phyloP scores from a whole-genome alignment of 257 asterid genomes.

The Nicotiana tabacum region DNA sequence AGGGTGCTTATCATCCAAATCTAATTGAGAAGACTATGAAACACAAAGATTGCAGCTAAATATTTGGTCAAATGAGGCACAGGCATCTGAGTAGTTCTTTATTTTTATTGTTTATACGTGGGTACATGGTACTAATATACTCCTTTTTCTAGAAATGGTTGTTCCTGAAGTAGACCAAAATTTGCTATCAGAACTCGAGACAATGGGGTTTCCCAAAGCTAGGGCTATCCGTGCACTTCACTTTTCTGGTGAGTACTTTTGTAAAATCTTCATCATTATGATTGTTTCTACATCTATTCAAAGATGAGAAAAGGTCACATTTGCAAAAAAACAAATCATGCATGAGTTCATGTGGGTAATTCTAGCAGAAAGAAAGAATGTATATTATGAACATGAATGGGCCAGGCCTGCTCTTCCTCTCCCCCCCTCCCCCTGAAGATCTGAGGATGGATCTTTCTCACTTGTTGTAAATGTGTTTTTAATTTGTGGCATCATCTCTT shows the following conservation, averaged over 20 bases:
- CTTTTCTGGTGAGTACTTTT: constrained; percentile 54
- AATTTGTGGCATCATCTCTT: background rate
- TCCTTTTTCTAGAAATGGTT: constrained; percentile 60
- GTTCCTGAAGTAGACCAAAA: constrained; percentile 86
- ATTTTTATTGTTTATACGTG: background rate
- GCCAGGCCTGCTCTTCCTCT: background rate
- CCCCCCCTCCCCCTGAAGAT: background rate
- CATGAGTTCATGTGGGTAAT: background rate
- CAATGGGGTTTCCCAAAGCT: constrained; percentile 83
- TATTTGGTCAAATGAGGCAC: background rate
- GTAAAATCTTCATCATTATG: background rate
- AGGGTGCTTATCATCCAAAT: background rate
- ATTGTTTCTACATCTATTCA: background rate
- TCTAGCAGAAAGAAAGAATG: no score
- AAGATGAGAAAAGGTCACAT: background rate
- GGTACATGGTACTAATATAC: background rate
- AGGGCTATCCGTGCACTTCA: constrained; percentile 88
- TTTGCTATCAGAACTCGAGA: constrained; percentile 70
- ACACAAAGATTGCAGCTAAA: background rate
- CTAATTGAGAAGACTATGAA: background rate
- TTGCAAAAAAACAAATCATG: background rate
- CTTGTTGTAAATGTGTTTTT: background rate
- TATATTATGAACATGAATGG: background rate
- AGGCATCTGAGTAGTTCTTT: background rate
- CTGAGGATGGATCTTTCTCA: background rate